A percentile compares a stretch with the other conserved stretches of the same genome.
Evolutionary conservation across 176 grass and related monocot genomes (phyloP).

Genomic region (Triticum aestivum): IWGSC_CS_RefSeq_v2.1 NC_057809.1:605227797-605228296

Average conservation of each 20-base stretch:
- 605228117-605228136: constrained; percentile 18
- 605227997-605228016: constrained; percentile 73
- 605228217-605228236: background rate
- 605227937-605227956: constrained; percentile 93
- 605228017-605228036: background rate
- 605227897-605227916: constrained; percentile 88
- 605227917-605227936: constrained; percentile 92
- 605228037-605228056: background rate
- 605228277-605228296: background rate
- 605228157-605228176: background rate
- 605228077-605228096: background rate
- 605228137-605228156: background rate
- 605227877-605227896: constrained; percentile 12
- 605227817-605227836: background rate
- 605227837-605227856: background rate
- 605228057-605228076: background rate
- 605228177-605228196: background rate
- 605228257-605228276: background rate
- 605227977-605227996: constrained; percentile 93
- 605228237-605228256: background rate
- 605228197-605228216: background rate
- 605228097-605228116: constrained; percentile 6
- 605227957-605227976: constrained; percentile 91
- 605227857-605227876: constrained; percentile 16
- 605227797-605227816: background rate